phyloP scores from a whole-genome alignment of 345 rosid species.

The Lepidium africanum region DNA sequence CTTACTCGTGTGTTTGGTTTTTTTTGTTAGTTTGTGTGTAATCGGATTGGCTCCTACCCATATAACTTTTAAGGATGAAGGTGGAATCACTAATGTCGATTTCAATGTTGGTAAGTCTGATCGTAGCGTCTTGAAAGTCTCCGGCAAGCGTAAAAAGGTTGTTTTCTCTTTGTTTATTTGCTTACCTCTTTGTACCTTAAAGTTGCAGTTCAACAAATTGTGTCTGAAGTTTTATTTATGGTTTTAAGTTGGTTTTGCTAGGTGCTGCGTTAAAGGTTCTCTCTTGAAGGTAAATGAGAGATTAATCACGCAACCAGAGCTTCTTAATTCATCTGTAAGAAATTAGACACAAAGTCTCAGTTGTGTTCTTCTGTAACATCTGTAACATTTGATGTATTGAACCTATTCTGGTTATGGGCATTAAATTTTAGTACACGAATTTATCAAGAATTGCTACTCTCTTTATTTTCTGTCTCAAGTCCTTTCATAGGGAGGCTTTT shows the following conservation, averaged over 20 bases:
- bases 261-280: conserved; percentile 93
- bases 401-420: too few relatives aligned
- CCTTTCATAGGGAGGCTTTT: too few relatives aligned
- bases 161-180: background rate
- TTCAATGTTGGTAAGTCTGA: conserved; percentile 95
- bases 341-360: background rate
- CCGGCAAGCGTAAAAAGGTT: conserved; percentile 93
- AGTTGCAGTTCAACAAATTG: too few relatives aligned
- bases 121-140: conserved; percentile 89
- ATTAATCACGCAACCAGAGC: conserved; percentile 58
- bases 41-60: conserved; percentile 81
- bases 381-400: too few relatives aligned
- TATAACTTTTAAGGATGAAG: conserved; percentile 70
- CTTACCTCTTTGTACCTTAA: background rate
- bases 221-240: background rate
- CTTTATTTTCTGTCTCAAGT: too few relatives aligned
- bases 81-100: conserved; percentile 72
- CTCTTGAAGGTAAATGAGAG: conserved; percentile 86
- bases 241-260: conserved; percentile 24
- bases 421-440: too few relatives aligned
- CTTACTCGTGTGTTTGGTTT: conserved; percentile 2
- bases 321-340: conserved; percentile 66
- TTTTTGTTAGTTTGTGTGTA: conserved; percentile 56
- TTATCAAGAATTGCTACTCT: too few relatives aligned
- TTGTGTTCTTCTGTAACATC: background rate